These are phyloP conservation scores for Stemphylium beticola DNA, from an alignment of 2,329 filamentous ascomycete species.

Conservation along the genomic window DNA sequence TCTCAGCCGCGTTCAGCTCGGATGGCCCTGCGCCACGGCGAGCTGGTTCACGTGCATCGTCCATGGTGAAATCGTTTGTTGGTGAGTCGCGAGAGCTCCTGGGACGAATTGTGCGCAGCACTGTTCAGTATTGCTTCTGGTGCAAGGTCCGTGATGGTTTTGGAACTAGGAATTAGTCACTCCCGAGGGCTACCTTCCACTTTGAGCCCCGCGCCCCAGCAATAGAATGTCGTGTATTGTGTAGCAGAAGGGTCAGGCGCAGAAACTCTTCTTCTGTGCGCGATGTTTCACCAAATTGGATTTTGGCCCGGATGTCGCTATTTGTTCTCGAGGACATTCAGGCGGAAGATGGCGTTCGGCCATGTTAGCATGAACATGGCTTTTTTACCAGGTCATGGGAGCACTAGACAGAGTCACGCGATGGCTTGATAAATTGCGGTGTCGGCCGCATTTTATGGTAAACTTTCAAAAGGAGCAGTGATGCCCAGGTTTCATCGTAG, in stretches of 20 bases:
- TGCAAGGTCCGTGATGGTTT: not conserved
- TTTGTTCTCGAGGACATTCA: not conserved
- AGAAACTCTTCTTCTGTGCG: not conserved
- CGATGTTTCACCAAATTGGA: not conserved
- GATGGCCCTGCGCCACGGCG: constrained; percentile 10
- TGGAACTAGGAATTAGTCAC: not conserved
- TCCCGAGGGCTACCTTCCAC: not conserved
- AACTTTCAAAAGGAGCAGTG: not conserved
- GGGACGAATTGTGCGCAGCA: not conserved
- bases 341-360: not conserved
- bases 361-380: no score
- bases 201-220: constrained; percentile 1
- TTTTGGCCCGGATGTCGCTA: not conserved
- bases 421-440: not conserved
- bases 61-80: not conserved
- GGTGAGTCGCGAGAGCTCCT: not conserved
- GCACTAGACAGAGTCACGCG: not conserved
- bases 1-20: constrained; percentile 27
- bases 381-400: not conserved
- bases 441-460: not conserved
- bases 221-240: not conserved
- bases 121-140: not conserved
- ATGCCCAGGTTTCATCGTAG: no score
- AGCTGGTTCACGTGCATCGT: not conserved
- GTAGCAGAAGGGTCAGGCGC: no score